Conservation (phyloP, 2,329 filamentous ascomycete genomes). For the Phaeosphaeriaceae sp. region DNA sequence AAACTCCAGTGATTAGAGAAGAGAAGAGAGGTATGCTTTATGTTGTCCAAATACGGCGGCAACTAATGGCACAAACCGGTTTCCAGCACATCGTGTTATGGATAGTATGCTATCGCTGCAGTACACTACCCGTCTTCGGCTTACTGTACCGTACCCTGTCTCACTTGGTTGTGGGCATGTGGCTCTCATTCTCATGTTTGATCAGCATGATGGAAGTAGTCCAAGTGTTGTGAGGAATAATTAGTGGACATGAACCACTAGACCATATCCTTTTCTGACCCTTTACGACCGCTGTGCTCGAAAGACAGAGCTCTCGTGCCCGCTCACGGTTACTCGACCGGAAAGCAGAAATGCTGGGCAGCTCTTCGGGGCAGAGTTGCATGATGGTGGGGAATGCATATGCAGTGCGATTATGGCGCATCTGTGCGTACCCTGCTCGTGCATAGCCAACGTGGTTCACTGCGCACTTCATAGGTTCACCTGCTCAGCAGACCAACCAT, state of each 20-base stretch:
- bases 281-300: background rate
- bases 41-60: background rate
- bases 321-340: background rate
- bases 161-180: background rate
- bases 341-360: background rate
- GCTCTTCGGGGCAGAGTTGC: background rate
- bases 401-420: conserved; percentile 3
- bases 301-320: background rate
- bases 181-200: too few species aligned
- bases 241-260: too few species aligned
- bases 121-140: background rate
- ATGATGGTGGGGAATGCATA: background rate
- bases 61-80: background rate
- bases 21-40: background rate
- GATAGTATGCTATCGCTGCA: background rate
- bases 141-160: background rate
- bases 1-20: background rate
- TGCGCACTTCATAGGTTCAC: background rate
- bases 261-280: background rate
- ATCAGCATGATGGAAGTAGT: too few species aligned
- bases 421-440: conserved; percentile 8
- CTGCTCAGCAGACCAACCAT: background rate
- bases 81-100: background rate
- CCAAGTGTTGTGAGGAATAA: too few species aligned
- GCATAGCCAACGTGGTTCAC: background rate